A percentile compares a stretch with the other conserved stretches of the same genome.
Conservation (phyloP, 2,329 filamentous ascomycete species). For the Calycina herbarum region DNA sequence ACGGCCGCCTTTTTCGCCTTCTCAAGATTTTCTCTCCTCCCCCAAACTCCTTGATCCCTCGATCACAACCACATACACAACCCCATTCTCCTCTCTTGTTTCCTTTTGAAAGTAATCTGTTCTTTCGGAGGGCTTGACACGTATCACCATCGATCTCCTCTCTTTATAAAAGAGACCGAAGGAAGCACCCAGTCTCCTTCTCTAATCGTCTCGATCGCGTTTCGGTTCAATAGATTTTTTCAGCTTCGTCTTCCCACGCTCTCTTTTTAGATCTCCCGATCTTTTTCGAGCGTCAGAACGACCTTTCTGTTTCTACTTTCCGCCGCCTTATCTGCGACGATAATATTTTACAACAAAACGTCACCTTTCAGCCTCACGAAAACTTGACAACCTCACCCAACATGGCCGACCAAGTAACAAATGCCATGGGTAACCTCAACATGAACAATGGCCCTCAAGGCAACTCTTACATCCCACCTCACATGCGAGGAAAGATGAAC, state of each 20-base stretch:
- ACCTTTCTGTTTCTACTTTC: constrained; percentile 14
- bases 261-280: constrained; percentile 31
- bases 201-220: constrained; percentile 35
- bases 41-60: constrained; percentile 21
- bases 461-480: constrained; percentile 83
- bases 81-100: constrained; percentile 30
- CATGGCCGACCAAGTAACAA: constrained; percentile 8
- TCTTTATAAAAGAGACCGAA: constrained; percentile 14
- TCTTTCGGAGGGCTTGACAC: constrained; percentile 43
- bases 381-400: constrained; percentile 12
- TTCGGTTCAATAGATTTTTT: constrained; percentile 34
- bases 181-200: constrained; percentile 27
- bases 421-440: constrained; percentile 50
- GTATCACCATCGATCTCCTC: constrained; percentile 1
- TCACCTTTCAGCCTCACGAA: constrained; percentile 18
- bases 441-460: constrained; percentile 45
- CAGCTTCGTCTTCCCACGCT: constrained; percentile 24
- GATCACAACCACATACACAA: constrained; percentile 22
- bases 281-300: constrained; percentile 27
- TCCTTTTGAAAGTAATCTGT: constrained; percentile 47
- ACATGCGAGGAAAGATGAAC: constrained; percentile 66
- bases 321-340: constrained; percentile 17
- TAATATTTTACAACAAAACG: constrained; percentile 15
- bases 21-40: constrained; percentile 27
- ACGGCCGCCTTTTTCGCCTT: constrained; percentile 30